phyloP scores from a whole-genome alignment of 768 basidiomycete genomes.

The Auricularia heimuer region DNA sequence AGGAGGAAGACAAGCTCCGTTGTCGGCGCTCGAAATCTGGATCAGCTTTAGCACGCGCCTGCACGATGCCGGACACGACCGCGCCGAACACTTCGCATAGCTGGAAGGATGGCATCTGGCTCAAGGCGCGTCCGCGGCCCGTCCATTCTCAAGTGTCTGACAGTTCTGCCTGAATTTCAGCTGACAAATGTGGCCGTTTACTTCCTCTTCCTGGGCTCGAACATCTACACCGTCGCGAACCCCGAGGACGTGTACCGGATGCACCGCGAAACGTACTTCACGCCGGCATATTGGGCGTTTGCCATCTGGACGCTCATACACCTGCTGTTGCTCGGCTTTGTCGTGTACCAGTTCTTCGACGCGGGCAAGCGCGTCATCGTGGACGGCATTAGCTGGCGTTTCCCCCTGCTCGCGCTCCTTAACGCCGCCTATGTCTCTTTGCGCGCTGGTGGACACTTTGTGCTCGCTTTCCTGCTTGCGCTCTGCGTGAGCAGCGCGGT shows the following conservation, averaged over 20 bases:
- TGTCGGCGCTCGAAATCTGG: too few species aligned
- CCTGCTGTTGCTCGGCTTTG: constrained; percentile 77
- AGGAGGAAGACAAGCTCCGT: too few species aligned
- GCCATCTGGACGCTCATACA: constrained; percentile 81
- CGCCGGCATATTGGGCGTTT: constrained; percentile 90
- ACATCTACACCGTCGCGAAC: constrained; percentile 75
- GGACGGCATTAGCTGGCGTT: constrained; percentile 85
- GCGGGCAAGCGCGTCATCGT: constrained; percentile 68
- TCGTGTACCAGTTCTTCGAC: constrained; percentile 84
- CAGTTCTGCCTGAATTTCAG: constrained; percentile 12
- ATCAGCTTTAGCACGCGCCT: too few species aligned
- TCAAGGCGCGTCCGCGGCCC: constrained; percentile 46
- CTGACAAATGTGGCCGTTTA: constrained; percentile 77
- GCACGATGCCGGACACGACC: too few species aligned
- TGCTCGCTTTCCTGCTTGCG: constrained; percentile 72
- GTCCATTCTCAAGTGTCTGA: background rate
- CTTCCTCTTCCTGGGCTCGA: constrained; percentile 76
- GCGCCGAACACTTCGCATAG: too few species aligned
- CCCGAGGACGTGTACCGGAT: constrained; percentile 61
- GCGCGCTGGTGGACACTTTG: constrained; percentile 67
- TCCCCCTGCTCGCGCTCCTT: constrained; percentile 77
- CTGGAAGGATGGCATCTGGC: constrained; percentile 72
- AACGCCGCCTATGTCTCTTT: constrained; percentile 85
- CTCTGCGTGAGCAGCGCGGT: constrained; percentile 77
- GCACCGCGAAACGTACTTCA: constrained; percentile 84